Evolutionary conservation across 345 rosid species (phyloP).

Genomic region (Lenwebbia sp.): DNA sequence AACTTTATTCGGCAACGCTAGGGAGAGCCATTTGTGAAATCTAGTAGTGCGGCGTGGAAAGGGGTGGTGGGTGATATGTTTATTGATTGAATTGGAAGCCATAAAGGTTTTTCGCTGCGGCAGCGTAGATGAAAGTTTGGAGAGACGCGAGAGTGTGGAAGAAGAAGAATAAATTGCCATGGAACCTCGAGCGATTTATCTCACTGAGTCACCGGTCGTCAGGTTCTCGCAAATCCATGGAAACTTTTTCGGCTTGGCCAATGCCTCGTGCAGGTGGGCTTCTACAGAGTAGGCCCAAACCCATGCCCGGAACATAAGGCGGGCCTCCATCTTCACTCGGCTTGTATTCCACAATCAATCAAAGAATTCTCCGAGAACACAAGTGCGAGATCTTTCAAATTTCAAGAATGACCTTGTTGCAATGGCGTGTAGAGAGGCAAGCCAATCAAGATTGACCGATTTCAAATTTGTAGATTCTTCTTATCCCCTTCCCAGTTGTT

Average conservation of each 20-base stretch:
- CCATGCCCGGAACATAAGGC: background rate
- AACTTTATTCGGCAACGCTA: background rate
- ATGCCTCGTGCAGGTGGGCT: background rate
- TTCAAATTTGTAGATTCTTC: too few relatives aligned
- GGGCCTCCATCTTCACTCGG: background rate
- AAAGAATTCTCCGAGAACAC: background rate
- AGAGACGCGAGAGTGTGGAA: too few relatives aligned
- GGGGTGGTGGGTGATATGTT: background rate
- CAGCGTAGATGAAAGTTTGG: background rate
- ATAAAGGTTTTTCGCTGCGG: rapidly evolving
- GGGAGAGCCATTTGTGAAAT: background rate
- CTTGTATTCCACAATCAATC: background rate
- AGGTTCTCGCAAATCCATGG: background rate
- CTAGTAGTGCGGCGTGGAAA: background rate
- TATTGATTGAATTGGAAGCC: background rate
- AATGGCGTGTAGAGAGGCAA: too few relatives aligned
- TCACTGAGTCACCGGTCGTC: too few relatives aligned
- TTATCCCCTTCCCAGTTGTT: too few relatives aligned
- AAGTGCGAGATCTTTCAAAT: too few relatives aligned
- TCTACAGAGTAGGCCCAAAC: background rate
- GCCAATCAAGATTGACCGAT: too few relatives aligned
- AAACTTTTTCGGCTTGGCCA: background rate
- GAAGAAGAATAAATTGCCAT: too few relatives aligned
- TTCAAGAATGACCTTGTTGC: too few relatives aligned
- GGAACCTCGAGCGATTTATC: too few relatives aligned